phyloP scores from a whole-genome alignment of 257 asterid species.

The Nicotiana undulata region DNA sequence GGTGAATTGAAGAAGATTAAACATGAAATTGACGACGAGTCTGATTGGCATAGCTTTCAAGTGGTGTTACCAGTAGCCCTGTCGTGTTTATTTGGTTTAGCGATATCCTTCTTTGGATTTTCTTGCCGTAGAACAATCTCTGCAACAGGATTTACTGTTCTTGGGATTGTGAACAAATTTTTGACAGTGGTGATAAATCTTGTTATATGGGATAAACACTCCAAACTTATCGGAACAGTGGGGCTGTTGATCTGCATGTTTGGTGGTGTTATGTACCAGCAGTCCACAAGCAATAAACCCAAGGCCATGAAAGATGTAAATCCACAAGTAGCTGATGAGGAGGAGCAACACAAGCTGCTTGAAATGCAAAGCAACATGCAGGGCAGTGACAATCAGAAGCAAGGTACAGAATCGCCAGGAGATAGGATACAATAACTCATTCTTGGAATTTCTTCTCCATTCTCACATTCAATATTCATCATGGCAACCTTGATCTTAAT shows the following conservation, averaged over 20 bases:
- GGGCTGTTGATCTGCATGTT: slow-evolving; percentile 87
- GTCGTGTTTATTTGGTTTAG: slow-evolving; percentile 83
- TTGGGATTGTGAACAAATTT: slow-evolving; percentile 83
- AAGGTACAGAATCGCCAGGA: slow-evolving; percentile 19
- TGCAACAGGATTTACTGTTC: slow-evolving; percentile 94
- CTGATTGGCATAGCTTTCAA: slow-evolving; percentile 64
- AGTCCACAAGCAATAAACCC: slow-evolving; percentile 54
- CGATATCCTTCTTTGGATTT: slow-evolving; percentile 89
- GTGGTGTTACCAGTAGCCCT: slow-evolving; percentile 80
- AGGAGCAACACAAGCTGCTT: slow-evolving; percentile 63
- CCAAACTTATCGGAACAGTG: slow-evolving; percentile 67
- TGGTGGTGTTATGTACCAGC: slow-evolving; percentile 87
- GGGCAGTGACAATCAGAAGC: slow-evolving; percentile 28
- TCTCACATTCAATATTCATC: not conserved
- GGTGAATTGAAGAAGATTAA: slow-evolving; percentile 87
- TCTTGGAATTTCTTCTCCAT: not conserved
- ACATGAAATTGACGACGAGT: slow-evolving; percentile 60
- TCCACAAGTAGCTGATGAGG: slow-evolving; percentile 38
- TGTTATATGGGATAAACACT: slow-evolving; percentile 85
- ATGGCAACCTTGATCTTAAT: not conserved
- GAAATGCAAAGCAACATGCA: slow-evolving; percentile 50
- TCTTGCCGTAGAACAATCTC: slow-evolving; percentile 89
- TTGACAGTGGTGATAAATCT: slow-evolving; percentile 89
- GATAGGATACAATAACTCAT: slow-evolving; percentile 38
- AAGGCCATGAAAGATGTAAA: slow-evolving; percentile 33